phyloP scores from a whole-genome alignment of 148 eudicot species.

The Oxyria digyna region DNA sequence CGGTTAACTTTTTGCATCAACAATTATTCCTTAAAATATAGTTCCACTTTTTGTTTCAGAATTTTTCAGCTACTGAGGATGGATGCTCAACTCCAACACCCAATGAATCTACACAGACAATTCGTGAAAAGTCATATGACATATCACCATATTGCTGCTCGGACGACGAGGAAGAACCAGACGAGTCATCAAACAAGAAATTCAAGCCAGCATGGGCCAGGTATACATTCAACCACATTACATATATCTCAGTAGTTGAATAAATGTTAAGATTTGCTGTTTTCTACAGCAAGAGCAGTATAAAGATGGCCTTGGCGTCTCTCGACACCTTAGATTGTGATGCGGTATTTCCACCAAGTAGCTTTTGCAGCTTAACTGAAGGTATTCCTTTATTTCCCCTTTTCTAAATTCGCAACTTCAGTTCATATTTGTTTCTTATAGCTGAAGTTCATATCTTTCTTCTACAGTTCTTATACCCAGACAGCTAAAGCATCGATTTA shows the following conservation, averaged over 20 bases:
- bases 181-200: constrained; percentile 47
- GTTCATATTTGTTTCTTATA: not conserved
- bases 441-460: constrained; percentile 12
- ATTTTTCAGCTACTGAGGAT: constrained; percentile 5
- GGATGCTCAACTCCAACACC: constrained; percentile 23
- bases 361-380: constrained; percentile 73
- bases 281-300: constrained; percentile 58
- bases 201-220: constrained; percentile 94
- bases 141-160: constrained; percentile 94
- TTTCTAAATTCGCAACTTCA: not conserved
- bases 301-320: constrained; percentile 40
- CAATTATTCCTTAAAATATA: not conserved
- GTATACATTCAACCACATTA: constrained; percentile 20
- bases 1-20: not conserved
- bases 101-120: constrained; percentile 17
- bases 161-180: constrained; percentile 78
- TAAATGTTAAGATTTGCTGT: not conserved
- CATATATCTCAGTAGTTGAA: not conserved
- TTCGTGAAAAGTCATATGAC: constrained; percentile 57
- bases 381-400: constrained; percentile 22
- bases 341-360: constrained; percentile 47
- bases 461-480: constrained; percentile 57
- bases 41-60: constrained; percentile 16
- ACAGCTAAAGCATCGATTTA: constrained; percentile 23
- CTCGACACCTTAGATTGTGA: constrained; percentile 46